Evolutionary conservation across 305 asterid genomes (phyloP), one percentile per base, ranked within the genome.

Genomic region (Plantago lanceolata): DNA sequence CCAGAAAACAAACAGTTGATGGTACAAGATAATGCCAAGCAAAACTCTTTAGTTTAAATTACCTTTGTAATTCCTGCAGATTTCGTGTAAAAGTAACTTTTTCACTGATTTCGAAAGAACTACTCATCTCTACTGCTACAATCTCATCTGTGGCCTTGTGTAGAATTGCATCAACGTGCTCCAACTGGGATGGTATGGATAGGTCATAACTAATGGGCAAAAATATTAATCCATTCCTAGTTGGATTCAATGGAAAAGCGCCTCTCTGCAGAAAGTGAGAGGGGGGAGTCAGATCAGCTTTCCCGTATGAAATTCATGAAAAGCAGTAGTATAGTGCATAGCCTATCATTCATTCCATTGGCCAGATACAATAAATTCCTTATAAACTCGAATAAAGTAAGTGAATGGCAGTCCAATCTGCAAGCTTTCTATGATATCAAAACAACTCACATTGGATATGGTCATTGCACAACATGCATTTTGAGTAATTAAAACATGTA

Each of bases 81-180:
- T 87, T 84, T 69, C 68, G 69, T 19, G 92, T 80, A 72, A 73
- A 89, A 52, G 75, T 75, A 66, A 87, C 79, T 67, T 72, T 78
- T 57, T 69, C 73, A 40, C 75, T 64, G 66, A 69, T 51, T 48
- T 84, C 89, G 29, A 76, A 76, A 64, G 84, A 64, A 76, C 79
- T 75, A 63, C 76, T 70, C 90, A 85, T 81, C 77, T 89, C 90
- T 75, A 84, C 85, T 57, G 88, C 57, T 68, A 81, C 69, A 77
- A 93, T 93, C 71, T 93, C 97, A 80, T 93, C 97, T 20, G 99
- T 93, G 67, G 95, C 94, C 81, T 93, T 93, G 65, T 89, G 99
- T 75, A 93, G 90, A 74, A 93, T 72, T 9, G 84, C 86, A 37
- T 89, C 95, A 71, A 89, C 84, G 64, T 82, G 79, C 80, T 81